Evolutionary conservation across 2,329 filamentous ascomycete species (phyloP), one percentile per base, ranked within the genome.

Genomic region (Fusarium solani-melongenae): DNA sequence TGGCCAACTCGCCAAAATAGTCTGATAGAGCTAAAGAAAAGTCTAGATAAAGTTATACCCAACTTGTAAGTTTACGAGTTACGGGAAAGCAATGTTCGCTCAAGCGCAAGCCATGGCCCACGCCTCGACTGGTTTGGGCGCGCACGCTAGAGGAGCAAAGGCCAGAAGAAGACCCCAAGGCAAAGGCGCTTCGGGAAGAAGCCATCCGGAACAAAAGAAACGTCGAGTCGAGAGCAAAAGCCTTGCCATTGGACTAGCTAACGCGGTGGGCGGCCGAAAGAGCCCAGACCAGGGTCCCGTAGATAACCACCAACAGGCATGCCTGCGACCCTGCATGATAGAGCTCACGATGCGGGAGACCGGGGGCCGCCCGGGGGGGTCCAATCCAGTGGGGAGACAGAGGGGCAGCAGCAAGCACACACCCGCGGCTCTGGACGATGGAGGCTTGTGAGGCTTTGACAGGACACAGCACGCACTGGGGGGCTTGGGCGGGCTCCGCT

Each of bases 271-370:
- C 31, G 31, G 41, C 14, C 41, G 41, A 46, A 15, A 24, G 20
- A 22, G 31, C 20, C 22, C 20, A 36, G 53, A 38, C 53, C 31
- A 57, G 53, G 53, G 53, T 57, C 33, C 53, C 20, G 17, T 31
- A 20, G 20, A 38, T 24, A 55, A 34, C 29, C n/a, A 14, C 41
- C 24, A 51, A 51, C 58, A 51, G 29, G 41, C 41, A 61, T 49
- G 29, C 11, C 31, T 5, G 41, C 15, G 46, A 17, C 31, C 44
- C 44, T 53, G 60, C 60, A 46, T 62, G 60, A 41, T 55, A 46
- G 24, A 17, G 58, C 58, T 51, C 27, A 62, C 31, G 41, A 34
- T 51, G 60, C 46, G 44, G 46, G 60, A 53, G 46, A 62, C 60
- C 24, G 44, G 44, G 46, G 46, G 24, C 8, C 6, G 57, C 3